Base-by-base conservation (phyloP, 2,329 filamentous ascomycete species). In the Rhynchosporium secalis region DNA sequence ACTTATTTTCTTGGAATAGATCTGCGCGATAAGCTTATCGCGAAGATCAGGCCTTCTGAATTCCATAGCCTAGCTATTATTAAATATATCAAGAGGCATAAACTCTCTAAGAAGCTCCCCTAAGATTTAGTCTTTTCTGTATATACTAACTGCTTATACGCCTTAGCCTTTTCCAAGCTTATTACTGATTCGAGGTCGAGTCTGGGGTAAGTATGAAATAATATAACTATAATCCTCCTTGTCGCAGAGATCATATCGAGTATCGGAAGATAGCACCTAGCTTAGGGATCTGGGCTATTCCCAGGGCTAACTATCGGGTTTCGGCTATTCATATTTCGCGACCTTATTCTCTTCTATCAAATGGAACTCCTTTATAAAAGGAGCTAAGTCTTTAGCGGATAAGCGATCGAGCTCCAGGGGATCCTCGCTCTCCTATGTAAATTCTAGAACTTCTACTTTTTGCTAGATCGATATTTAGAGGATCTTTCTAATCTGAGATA, bases 61-160 rank as follows among this genome's bases (percentile, higher is more conserved):
- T 28, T 63, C 51, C n/a, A 63, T 63, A 56, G 49, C 12, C 61
- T 33, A 63, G 45, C 45, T 3, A 47, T 47, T 3, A 47, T 47
- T 7, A 47, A 47, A 47, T 1, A 26, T 47, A 20, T 47, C 26
- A 47, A 47, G 45, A 47, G 45, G 45, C 45, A 62, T 31, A 10
- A 62, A 36, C 47, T 62, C 61, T 58, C 61, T 48, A 28, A 58
- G 56, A 58, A 59, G 46, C 36, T 62, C 61, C 47, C 49, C 45
- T 8, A 47, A 47, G 45, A 47, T 47, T 4, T 29, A 8, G n/a
- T 29, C 45, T 47, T 47, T 47, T 47, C 2, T 47, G 8, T 46
- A 46, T 46, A 26, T 46, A 20, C 43, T 3, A 1, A 43, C 2
- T 4, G 41, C 41, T 43, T 4, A 26, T 31, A 47, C 45, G 20